A percentile compares a stretch with the other conserved stretches of the same genome.
Evolutionary conservation across 495 filamentous ascomycete species (phyloP).

Genomic region (Staphylotrichum longicolle): DNA sequence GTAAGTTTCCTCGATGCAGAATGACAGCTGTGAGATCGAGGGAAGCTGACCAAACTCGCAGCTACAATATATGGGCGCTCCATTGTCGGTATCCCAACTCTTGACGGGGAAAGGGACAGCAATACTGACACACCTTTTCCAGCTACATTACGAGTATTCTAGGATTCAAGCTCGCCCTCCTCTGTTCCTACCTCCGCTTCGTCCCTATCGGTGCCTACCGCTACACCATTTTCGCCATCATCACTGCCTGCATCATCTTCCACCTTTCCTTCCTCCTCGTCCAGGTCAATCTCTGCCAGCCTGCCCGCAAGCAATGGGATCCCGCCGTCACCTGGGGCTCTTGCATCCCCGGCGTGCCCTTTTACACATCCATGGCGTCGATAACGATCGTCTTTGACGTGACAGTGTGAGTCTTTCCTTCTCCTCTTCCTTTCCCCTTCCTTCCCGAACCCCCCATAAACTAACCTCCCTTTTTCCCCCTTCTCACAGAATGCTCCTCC

Average conservation of each 20-base stretch:
- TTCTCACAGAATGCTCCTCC: conserved; percentile 41
- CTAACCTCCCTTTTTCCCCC: background rate
- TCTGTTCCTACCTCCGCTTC: conserved; percentile 52
- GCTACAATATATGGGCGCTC: conserved; percentile 43
- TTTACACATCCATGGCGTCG: conserved; percentile 45
- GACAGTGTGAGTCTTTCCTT: conserved; percentile 37
- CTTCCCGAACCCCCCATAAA: background rate
- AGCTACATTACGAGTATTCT: conserved; percentile 47
- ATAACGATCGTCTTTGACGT: conserved; percentile 50
- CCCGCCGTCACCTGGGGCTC: conserved; percentile 33
- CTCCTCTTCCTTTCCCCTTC: background rate
- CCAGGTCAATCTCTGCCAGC: conserved; percentile 47
- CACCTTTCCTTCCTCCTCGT: conserved; percentile 38
- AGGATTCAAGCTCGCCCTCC: conserved; percentile 53
- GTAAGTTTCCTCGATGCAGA: conserved; percentile 22
- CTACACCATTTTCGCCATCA: conserved; percentile 34
- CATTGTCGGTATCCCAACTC: conserved; percentile 34
- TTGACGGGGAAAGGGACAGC: background rate
- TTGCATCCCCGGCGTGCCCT: conserved; percentile 44
- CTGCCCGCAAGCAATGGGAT: conserved; percentile 51
- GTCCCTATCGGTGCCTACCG: conserved; percentile 44
- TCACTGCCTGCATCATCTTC: conserved; percentile 36
- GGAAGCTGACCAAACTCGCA: conserved; percentile 20
- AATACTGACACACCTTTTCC: conserved; percentile 7
- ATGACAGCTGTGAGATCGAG: background rate